Evolutionary conservation across 345 rosid genomes (phyloP).

Genomic region (Erysimum cheiranthoides): DNA sequence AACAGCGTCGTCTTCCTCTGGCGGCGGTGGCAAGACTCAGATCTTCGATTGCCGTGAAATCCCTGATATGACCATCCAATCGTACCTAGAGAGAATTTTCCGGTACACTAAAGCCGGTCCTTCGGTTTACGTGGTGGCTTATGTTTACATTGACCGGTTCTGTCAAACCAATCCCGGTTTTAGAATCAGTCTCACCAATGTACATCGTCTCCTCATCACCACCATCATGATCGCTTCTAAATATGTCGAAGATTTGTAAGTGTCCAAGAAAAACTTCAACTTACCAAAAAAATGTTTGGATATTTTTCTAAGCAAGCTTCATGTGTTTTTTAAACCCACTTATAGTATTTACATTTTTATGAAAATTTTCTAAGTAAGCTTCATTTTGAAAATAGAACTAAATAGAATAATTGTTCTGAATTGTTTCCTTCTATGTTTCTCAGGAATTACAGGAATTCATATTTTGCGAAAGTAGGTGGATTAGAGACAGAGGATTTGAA

Average conservation of each 20-base stretch:
- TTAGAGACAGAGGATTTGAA: conserved; percentile 67
- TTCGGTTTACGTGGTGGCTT: conserved; percentile 84
- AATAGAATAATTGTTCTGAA: not conserved
- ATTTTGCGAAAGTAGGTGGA: conserved; percentile 88
- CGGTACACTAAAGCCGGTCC: conserved; percentile 85
- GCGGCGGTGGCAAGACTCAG: conserved; percentile 32
- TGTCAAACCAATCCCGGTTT: conserved; percentile 79
- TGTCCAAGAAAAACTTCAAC: not conserved
- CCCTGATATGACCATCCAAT: conserved; percentile 78
- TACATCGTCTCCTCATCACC: conserved; percentile 75
- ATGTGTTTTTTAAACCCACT: no score
- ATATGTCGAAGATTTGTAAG: conserved; percentile 91
- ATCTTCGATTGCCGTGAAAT: conserved; percentile 73
- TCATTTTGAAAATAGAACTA: no score
- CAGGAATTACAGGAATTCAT: conserved; percentile 91
- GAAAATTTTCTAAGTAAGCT: no score
- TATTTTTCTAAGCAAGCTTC: no score
- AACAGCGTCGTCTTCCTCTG: conserved; percentile 36
- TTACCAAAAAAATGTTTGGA: not conserved
- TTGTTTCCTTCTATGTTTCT: not conserved
- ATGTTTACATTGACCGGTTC: conserved; percentile 85
- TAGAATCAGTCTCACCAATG: conserved; percentile 68
- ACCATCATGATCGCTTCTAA: conserved; percentile 93
- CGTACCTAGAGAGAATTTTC: conserved; percentile 84
- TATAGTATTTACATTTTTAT: no score